Conservation (phyloP, 768 basidiomycete species). For the Amylocystis lapponica region DNA sequence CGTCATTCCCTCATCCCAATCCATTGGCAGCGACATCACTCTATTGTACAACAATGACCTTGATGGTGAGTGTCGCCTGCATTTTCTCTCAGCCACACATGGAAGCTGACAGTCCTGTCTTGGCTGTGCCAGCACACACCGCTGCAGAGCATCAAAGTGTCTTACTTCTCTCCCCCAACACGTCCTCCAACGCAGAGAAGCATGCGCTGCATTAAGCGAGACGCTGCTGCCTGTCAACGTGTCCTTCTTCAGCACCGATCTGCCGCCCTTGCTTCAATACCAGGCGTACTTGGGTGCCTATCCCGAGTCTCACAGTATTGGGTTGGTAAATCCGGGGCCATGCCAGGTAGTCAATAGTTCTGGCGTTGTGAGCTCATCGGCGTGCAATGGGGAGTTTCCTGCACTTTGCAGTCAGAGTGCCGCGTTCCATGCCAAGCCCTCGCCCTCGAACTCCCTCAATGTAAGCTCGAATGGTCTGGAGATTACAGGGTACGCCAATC, state of each 20-base stretch:
- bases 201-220: constrained; percentile 18
- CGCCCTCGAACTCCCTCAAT: constrained; percentile 10
- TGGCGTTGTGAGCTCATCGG: constrained; percentile 14
- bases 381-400: constrained; percentile 15
- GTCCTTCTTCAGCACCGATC: constrained; percentile 15
- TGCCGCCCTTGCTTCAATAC: constrained; percentile 17
- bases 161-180: constrained; percentile 11
- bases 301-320: constrained; percentile 12
- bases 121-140: constrained; percentile 13
- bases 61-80: constrained; percentile 9
- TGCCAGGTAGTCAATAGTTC: constrained; percentile 18
- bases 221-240: constrained; percentile 16
- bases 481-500: constrained; percentile 19
- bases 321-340: constrained; percentile 11
- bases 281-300: constrained; percentile 17
- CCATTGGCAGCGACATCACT: constrained; percentile 14
- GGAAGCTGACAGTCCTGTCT: no score
- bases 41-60: constrained; percentile 22
- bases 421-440: constrained; percentile 9
- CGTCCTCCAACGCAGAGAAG: constrained; percentile 8
- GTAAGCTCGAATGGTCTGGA: constrained; percentile 15
- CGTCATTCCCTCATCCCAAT: constrained; percentile 7
- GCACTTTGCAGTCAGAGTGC: constrained; percentile 21
- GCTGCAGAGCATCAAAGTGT: constrained; percentile 16
- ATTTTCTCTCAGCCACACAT: no score